Percentiles rank a stretch among this genome's conserved stretches.
Conservation (phyloP, 2,329 filamentous ascomycete species). For the Truncatella angustata region DNA sequence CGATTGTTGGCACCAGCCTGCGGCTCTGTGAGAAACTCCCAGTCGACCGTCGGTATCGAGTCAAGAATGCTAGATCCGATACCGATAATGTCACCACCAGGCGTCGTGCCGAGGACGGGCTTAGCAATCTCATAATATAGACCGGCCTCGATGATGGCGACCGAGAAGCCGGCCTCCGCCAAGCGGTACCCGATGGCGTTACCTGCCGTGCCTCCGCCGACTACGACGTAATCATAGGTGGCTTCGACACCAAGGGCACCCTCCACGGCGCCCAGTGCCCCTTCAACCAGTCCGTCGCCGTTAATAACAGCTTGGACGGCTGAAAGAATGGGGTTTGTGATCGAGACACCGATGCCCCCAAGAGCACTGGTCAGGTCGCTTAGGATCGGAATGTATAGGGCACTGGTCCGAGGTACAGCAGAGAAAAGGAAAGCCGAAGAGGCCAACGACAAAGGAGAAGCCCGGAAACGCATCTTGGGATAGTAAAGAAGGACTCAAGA, state of each 20-base stretch:
- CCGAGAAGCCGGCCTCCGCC: conserved; percentile 20
- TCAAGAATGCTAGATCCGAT: conserved; percentile 12
- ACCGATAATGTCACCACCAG: conserved; percentile 19
- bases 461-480: conserved; percentile 1
- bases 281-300: conserved; percentile 10
- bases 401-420: not conserved
- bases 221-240: conserved; percentile 22
- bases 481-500: conserved; percentile 5
- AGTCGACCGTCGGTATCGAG: conserved; percentile 19
- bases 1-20: conserved; percentile 15
- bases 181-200: conserved; percentile 33
- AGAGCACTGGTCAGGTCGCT: conserved; percentile 20
- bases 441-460: not conserved
- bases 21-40: conserved; percentile 22
- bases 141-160: conserved; percentile 39
- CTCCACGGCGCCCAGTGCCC: conserved; percentile 5
- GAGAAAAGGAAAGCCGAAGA: conserved; percentile 3
- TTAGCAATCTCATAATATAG: conserved; percentile 30
- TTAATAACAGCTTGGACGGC: conserved; percentile 5
- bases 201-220: conserved; percentile 39
- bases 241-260: conserved; percentile 11
- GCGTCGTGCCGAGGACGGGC: conserved; percentile 12
- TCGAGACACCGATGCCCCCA: conserved; percentile 27
- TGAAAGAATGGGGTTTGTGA: conserved; percentile 9
- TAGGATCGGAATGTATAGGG: not conserved